These are phyloP conservation scores for Aspergillus sclerotialis DNA, from an alignment of 2,329 filamentous ascomycete species.

Conservation along the genomic window DNA sequence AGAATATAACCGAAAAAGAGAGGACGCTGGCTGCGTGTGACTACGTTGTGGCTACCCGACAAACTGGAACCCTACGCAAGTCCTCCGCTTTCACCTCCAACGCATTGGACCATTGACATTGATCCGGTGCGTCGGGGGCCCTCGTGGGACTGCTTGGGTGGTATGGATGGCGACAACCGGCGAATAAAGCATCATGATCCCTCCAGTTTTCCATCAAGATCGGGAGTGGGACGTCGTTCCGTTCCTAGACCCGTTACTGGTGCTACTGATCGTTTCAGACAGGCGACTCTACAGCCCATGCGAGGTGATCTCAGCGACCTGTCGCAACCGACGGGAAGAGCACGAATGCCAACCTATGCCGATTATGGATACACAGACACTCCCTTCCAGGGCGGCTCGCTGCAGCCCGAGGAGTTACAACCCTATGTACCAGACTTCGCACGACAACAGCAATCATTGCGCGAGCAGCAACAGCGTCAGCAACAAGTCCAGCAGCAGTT, in stretches of 20 bases:
- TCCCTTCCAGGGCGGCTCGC: slow-evolving; percentile 37
- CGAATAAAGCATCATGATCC: slow-evolving; percentile 69
- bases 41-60: too few relatives aligned
- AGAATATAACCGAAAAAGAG: too few relatives aligned
- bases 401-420: slow-evolving; percentile 49
- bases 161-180: slow-evolving; percentile 73
- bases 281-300: slow-evolving; percentile 22
- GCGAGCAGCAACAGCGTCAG: slow-evolving; percentile 48
- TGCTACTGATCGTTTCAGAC: slow-evolving; percentile 38
- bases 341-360: slow-evolving; percentile 32
- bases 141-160: slow-evolving; percentile 48
- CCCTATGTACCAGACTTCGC: slow-evolving; percentile 57
- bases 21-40: too few relatives aligned
- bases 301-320: slow-evolving; percentile 29
- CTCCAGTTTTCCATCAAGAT: slow-evolving; percentile 51
- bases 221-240: slow-evolving; percentile 43
- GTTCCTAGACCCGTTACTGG: slow-evolving; percentile 45
- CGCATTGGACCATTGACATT: slow-evolving; percentile 50
- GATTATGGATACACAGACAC: slow-evolving; percentile 53
- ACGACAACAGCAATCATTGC: slow-evolving; percentile 32
- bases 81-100: slow-evolving; percentile 58
- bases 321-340: slow-evolving; percentile 28
- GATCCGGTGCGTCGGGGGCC: slow-evolving; percentile 53
- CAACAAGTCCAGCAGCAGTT: slow-evolving; percentile 49
- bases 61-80: slow-evolving; percentile 61